A percentile compares a stretch with the other conserved stretches of the same genome.
Evolutionary conservation across 108 stramenopile species (phyloP).

Genomic region (Cylindrotheca fusiformis): DNA sequence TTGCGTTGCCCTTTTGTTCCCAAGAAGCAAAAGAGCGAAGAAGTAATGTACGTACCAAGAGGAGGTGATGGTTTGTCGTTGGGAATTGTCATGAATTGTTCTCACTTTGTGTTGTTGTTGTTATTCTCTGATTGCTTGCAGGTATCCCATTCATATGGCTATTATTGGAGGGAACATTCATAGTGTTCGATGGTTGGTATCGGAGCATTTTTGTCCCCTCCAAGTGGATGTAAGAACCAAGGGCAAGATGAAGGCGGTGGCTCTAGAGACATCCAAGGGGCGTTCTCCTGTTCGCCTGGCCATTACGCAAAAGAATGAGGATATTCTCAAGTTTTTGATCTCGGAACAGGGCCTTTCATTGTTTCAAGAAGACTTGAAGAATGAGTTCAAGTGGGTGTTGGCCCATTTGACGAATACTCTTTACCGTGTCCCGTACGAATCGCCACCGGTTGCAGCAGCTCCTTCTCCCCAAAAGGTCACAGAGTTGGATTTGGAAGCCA

Average conservation of each 20-base stretch:
- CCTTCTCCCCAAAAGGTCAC: background rate
- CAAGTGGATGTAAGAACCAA: background rate
- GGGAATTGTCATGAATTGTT: no score
- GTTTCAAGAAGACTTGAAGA: constrained; percentile 30
- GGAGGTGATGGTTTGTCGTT: no score
- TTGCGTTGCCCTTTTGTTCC: constrained; percentile 43
- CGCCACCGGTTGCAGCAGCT: background rate
- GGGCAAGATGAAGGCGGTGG: background rate
- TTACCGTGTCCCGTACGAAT: background rate
- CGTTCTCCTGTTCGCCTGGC: constrained; percentile 50
- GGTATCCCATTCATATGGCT: constrained; percentile 54
- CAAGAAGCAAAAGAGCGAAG: constrained; percentile 3
- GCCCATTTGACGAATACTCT: background rate
- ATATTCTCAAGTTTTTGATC: constrained; percentile 55
- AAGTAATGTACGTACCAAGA: constrained; percentile 2
- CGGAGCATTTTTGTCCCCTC: constrained; percentile 36
- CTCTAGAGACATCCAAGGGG: constrained; percentile 28
- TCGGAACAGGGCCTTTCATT: constrained; percentile 42
- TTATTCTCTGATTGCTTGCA: background rate
- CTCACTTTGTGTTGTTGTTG: no score
- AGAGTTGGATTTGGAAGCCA: no score
- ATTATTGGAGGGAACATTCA: constrained; percentile 38
- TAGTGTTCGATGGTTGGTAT: constrained; percentile 48
- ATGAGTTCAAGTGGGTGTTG: background rate
- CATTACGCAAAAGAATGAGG: constrained; percentile 37